Conservation (phyloP, 768 basidiomycete species). For the Lyophyllum decastes region DNA sequence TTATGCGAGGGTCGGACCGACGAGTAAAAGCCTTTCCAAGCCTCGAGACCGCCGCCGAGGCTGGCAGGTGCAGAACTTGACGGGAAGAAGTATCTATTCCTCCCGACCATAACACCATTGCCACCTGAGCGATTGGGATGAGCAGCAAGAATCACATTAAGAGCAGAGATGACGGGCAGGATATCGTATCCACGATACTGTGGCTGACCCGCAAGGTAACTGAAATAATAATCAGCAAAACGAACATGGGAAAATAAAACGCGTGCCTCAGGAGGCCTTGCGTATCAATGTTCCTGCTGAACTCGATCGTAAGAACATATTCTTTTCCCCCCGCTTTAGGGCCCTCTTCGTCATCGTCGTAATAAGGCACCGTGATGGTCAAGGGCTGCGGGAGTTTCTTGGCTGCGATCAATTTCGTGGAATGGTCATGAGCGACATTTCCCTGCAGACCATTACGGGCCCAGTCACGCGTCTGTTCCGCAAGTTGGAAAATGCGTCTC, state of each 20-base stretch:
- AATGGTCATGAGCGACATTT: constrained; percentile 57
- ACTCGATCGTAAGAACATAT: constrained; percentile 46
- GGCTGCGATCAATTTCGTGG: constrained; percentile 51
- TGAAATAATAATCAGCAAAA: constrained; percentile 33
- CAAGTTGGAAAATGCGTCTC: constrained; percentile 62
- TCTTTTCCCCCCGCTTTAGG: constrained; percentile 47
- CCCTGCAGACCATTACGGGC: constrained; percentile 47
- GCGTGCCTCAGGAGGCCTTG: constrained; percentile 43
- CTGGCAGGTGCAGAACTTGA: constrained; percentile 44
- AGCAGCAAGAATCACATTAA: constrained; percentile 65
- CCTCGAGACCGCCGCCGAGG: constrained; percentile 56
- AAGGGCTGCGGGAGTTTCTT: constrained; percentile 47
- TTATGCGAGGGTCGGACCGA: constrained; percentile 59
- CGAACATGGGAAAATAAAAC: constrained; percentile 26
- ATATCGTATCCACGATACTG: constrained; percentile 59
- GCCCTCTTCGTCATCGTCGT: constrained; percentile 51
- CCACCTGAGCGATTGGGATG: constrained; percentile 52
- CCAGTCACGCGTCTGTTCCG: constrained; percentile 56
- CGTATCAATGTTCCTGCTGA: constrained; percentile 52
- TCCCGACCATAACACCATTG: constrained; percentile 65
- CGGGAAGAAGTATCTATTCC: constrained; percentile 69
- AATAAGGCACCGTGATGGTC: constrained; percentile 43
- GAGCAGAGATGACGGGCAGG: constrained; percentile 57
- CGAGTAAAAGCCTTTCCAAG: constrained; percentile 59
- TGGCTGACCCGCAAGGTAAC: constrained; percentile 55